Evolutionary conservation across 306 rosid species (phyloP).

Genomic region (Rubus idaeus): DNA sequence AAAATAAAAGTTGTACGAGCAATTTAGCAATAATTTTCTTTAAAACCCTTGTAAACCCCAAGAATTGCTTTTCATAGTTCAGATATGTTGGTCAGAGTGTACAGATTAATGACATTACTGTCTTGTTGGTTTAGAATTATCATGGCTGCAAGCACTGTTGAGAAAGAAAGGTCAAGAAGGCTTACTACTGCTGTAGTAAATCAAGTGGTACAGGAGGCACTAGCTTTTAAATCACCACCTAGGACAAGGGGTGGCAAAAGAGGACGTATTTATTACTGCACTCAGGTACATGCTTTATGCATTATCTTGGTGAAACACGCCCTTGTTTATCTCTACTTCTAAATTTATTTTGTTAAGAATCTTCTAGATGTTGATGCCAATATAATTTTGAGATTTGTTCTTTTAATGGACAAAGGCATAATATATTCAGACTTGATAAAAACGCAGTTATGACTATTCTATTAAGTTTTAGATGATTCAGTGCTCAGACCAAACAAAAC

Average conservation of each 20-base stretch:
- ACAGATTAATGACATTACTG: background rate
- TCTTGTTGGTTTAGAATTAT: constrained; percentile 58
- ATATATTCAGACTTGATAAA: background rate
- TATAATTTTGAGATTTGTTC: background rate
- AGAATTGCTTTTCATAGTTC: background rate
- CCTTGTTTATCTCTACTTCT: background rate
- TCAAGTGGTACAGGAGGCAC: constrained; percentile 86
- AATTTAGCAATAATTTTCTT: background rate
- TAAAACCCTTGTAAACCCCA: background rate
- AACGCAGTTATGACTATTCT: background rate
- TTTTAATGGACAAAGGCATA: background rate
- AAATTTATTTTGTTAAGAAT: background rate
- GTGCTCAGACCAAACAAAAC: background rate
- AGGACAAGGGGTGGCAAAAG: constrained; percentile 88
- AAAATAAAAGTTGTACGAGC: no score
- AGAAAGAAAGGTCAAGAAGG: constrained; percentile 93
- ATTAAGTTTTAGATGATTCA: background rate
- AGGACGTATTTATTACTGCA: constrained; percentile 93
- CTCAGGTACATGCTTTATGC: constrained; percentile 57
- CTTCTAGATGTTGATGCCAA: constrained; percentile 1
- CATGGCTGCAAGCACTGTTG: constrained; percentile 80
- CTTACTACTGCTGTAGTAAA: constrained; percentile 79
- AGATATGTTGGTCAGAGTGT: background rate
- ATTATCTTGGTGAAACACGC: background rate
- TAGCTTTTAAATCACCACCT: constrained; percentile 94